Evolutionary conservation across 148 eudicot species (phyloP), one percentile per base, ranked within the genome.

Genomic region (Heliosperma pusillum): DNA sequence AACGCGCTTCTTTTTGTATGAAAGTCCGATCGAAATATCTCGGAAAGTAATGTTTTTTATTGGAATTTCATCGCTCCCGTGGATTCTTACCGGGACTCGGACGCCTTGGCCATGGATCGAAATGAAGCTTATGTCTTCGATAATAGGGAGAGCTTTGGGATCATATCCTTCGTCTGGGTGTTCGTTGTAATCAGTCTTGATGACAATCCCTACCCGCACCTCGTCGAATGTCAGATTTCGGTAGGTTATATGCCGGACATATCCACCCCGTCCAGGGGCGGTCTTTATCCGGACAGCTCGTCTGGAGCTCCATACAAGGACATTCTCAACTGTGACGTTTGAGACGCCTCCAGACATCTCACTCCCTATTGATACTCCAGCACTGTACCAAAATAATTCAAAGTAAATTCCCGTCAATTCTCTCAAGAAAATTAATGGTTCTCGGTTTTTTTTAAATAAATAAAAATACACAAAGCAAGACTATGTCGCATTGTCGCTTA

Each of bases 321-420:
- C 57, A 70, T 91, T 90, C 78, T 90, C 96, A 3, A 94, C 81
- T 0, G 95, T 94, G 58, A 94, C 80, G 33, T 92, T 94, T 74
- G 98, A 94, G 70, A 91, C 87, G 27, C 98, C 98, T 52, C 98
- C 98, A 7, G 98, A 94, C 98, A 94, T 94, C 80, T 94, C 97
- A 56, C 98, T 94, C 76, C 98, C 98, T 67, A 94, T 94, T 60
- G 96, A 90, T 85, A 94, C 53, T 19, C 97, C 98, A 55, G 98
- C 95, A 78, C 98, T 93, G 93, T 71, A 47, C 52, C 76, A 74
- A 76, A 73, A 78, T 77, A 50, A 71, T 19, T 22, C 71, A 74
- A 76, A 61, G 33, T 50, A 42, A 44, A 44, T 21, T 67, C 33
- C 26, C 6, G 71, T 68, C 10, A 68, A 8, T 42, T 50, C 16